Evolutionary conservation across 1,284 basidiomycete species (phyloP).

Genomic region (Fomitopsis palustris): DNA sequence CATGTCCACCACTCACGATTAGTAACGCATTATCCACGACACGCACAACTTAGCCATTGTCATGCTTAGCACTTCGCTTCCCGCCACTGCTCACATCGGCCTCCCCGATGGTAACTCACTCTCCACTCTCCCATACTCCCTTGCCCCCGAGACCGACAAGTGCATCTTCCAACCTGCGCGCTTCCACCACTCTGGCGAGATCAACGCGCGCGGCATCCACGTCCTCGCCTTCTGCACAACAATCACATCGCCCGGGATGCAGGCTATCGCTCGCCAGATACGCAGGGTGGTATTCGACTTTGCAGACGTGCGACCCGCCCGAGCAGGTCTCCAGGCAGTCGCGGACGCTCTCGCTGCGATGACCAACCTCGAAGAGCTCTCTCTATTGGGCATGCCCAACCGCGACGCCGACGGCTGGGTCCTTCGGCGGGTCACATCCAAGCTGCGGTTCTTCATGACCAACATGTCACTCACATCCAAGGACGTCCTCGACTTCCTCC

Average conservation of each 20-base stretch:
- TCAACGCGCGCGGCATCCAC: constrained; percentile 2
- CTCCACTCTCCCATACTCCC: not conserved
- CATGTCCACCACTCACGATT: not conserved
- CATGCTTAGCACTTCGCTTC: not conserved
- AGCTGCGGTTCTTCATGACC: constrained; percentile 6
- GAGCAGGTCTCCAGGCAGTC: constrained; percentile 1
- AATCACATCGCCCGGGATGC: constrained; percentile 5
- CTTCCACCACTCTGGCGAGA: not conserved
- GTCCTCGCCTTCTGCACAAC: constrained; percentile 9
- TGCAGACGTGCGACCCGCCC: constrained; percentile 5
- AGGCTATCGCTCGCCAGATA: constrained; percentile 3
- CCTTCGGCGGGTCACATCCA: constrained; percentile 3
- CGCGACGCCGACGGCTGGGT: constrained; percentile 12
- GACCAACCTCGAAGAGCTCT: constrained; percentile 9
- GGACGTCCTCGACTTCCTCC: constrained; percentile 12
- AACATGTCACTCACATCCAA: constrained; percentile 8
- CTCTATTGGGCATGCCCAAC: constrained; percentile 9
- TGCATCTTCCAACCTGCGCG: not conserved
- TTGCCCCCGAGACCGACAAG: not conserved
- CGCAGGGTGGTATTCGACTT: constrained; percentile 6
- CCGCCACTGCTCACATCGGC: not conserved
- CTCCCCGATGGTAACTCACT: not conserved
- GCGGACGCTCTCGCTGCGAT: constrained; percentile 4
- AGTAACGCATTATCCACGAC: not conserved
- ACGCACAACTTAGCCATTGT: not conserved